Evolutionary conservation across 805 yeast species (phyloP).

Genomic region (Pichia heedii): DNA sequence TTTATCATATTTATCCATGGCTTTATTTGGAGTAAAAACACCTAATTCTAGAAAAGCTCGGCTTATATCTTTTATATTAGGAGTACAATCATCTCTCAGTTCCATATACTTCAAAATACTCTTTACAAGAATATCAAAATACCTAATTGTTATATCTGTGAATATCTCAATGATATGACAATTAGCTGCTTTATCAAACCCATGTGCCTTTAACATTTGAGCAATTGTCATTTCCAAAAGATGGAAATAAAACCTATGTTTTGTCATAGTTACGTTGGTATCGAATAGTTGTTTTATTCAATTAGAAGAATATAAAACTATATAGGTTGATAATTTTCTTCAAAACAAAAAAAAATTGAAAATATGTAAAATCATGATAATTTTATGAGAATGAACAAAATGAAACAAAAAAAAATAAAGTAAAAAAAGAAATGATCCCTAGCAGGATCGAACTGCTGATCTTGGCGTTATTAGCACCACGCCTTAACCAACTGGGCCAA

Average conservation of each 20-base stretch:
- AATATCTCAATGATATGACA: conserved; percentile 54
- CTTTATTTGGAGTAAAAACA: conserved; percentile 48
- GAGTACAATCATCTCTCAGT: conserved; percentile 31
- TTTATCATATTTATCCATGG: conserved; percentile 47
- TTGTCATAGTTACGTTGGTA: conserved; percentile 12
- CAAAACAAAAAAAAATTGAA: too few relatives aligned
- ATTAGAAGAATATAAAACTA: background rate
- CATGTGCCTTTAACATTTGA: conserved; percentile 65
- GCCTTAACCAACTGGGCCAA: conserved; percentile 40
- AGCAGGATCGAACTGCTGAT: conserved; percentile 87
- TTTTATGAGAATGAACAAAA: too few relatives aligned
- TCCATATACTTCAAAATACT: conserved; percentile 44
- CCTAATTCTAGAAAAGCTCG: conserved; percentile 60
- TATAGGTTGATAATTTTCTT: too few relatives aligned
- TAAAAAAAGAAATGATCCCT: conserved; percentile 48
- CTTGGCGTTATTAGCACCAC: conserved; percentile 41
- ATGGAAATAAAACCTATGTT: conserved; percentile 24
- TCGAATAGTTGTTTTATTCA: background rate
- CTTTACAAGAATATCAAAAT: conserved; percentile 43
- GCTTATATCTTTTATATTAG: conserved; percentile 53
- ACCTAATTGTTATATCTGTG: conserved; percentile 68
- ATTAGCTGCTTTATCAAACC: conserved; percentile 74
- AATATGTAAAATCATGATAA: too few relatives aligned
- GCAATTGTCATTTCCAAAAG: conserved; percentile 27
- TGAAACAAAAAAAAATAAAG: background rate